A percentile compares a stretch with the other conserved stretches of the same genome.
Conservation (phyloP, 169 alveolate species). For the Plasmodium vinckei region DNA sequence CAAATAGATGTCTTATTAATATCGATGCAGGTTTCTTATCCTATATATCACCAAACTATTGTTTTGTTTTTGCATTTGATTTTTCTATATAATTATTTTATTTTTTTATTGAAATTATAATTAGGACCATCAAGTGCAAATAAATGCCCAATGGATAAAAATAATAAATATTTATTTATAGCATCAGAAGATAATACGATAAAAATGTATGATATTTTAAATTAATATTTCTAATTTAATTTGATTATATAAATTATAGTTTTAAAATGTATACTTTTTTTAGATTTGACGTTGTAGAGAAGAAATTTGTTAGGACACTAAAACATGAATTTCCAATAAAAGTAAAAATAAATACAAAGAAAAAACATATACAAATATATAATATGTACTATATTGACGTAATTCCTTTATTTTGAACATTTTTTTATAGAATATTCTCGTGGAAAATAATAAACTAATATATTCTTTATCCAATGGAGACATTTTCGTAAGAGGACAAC, state of each 20-base stretch:
- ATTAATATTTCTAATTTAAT: constrained; percentile 28
- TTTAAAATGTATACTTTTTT: constrained; percentile 17
- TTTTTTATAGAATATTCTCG: constrained; percentile 47
- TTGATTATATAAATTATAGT: constrained; percentile 2
- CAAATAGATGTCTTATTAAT: constrained; percentile 57
- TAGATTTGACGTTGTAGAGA: constrained; percentile 67
- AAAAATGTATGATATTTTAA: constrained; percentile 55
- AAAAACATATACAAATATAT: constrained; percentile 7
- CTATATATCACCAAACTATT: background rate
- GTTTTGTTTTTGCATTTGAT: constrained; percentile 5
- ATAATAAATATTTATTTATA: constrained; percentile 70
- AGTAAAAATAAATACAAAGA: constrained; percentile 37
- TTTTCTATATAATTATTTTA: constrained; percentile 16
- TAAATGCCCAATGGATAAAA: constrained; percentile 74
- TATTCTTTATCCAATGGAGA: constrained; percentile 57
- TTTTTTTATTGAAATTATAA: constrained; percentile 24
- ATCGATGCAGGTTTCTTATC: constrained; percentile 58
- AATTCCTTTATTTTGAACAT: constrained; percentile 12
- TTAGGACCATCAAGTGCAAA: constrained; percentile 77
- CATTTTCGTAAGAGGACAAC: constrained; percentile 50
- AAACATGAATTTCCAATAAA: constrained; percentile 75
- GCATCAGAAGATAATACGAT: constrained; percentile 73
- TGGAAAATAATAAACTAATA: constrained; percentile 41
- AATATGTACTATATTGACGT: constrained; percentile 3
- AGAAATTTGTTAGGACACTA: constrained; percentile 55